Conservation (phyloP, 768 basidiomycete genomes). For the Auricularia sp. region DNA sequence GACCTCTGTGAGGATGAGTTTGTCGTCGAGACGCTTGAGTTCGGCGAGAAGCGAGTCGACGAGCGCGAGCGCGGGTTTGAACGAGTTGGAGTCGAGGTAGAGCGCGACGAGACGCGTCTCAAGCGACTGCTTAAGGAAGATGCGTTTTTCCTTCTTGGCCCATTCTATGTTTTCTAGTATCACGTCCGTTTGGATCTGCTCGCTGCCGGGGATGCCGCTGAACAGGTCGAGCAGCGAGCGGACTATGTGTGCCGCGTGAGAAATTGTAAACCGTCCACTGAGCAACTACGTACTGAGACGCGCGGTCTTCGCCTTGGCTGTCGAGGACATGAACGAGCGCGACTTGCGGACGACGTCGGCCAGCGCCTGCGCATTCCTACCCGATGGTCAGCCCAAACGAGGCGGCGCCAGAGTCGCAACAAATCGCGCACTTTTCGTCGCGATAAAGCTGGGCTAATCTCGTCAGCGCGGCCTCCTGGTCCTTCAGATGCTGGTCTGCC, state of each 20-base stretch:
- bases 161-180: constrained; percentile 85
- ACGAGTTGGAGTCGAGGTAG: constrained; percentile 60
- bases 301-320: constrained; percentile 94
- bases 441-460: constrained; percentile 82
- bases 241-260: constrained; percentile 38
- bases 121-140: constrained; percentile 90
- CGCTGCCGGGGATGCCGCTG: constrained; percentile 62
- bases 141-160: constrained; percentile 86
- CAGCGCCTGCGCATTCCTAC: constrained; percentile 74
- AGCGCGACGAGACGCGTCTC: constrained; percentile 80
- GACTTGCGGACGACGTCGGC: constrained; percentile 81
- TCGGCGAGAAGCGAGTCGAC: constrained; percentile 87
- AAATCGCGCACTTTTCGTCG: constrained; percentile 59
- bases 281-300: constrained; percentile 64
- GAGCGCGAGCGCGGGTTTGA: constrained; percentile 65
- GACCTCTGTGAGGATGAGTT: constrained; percentile 95
- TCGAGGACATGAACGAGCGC: constrained; percentile 77
- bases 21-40: constrained; percentile 89
- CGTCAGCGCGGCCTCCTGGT: constrained; percentile 78
- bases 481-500: constrained; percentile 47
- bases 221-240: constrained; percentile 91
- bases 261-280: neutral
- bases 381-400: neutral
- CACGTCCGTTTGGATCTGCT: constrained; percentile 71
- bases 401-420: neutral